Evolutionary conservation across 2,329 filamentous ascomycete species (phyloP), one percentile per base, ranked within the genome.

Genomic region (Cadophora luteo-olivacea): DNA sequence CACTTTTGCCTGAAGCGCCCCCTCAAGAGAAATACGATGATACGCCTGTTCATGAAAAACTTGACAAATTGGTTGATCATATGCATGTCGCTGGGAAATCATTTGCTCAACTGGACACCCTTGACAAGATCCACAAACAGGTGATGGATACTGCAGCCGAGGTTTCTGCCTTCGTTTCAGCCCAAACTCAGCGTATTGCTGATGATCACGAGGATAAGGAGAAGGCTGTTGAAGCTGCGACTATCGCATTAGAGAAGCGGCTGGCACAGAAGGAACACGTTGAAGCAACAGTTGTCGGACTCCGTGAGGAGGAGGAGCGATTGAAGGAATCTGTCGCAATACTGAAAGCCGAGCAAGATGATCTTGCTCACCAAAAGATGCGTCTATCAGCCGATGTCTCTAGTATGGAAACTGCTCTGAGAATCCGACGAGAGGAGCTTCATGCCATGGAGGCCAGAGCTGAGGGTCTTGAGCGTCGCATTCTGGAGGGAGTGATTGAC

Each of bases 401-500:
- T 5, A 92, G 93, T 9, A 86, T 99, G 1, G 93, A 98, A 78
- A 98, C 93, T 9, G 95, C 96, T 0, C 86, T 98, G 36, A 89
- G 91, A 22, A 90, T 98, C 67, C 91, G 96, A 65, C 91, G 93
- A 55, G 95, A 98, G 74, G 96, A 98, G 81, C 88, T 99, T 68
- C 89, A 93, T 57, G 86, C 92, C 32, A 97, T 99, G 92, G 95
- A 98, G 78, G 84, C 87, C 12, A 92, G 95, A 70, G 96, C 95
- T 2, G 94, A 97, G 78, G 88, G 89, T 3, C 85, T 99, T 29
- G 96, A 99, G 81, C 92, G 94, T 64, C 90, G 96, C 32, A 97
- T 99, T 73, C 83, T 99, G 38, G 95, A 98, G 73, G 94, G 95
- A 32, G 93, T 98, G 71, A 97, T 99, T 82, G 94, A 98, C 75